Percentiles rank a stretch among this genome's conserved stretches.
Conservation (phyloP, 805 yeast genomes). For the Wickerhamomyces ciferrii region DNA sequence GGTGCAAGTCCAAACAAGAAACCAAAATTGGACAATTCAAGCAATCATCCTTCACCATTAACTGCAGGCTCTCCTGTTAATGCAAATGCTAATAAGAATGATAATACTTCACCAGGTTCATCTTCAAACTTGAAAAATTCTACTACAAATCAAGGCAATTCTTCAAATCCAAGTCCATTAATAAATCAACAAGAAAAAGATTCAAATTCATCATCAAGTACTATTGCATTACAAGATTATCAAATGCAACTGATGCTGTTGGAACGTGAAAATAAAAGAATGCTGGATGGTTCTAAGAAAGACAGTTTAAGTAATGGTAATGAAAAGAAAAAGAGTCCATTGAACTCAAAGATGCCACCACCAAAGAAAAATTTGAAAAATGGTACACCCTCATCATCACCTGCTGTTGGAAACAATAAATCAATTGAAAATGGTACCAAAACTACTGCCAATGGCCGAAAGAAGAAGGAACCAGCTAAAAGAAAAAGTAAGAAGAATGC, state of each 20-base stretch:
- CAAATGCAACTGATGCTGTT: conserved; percentile 72
- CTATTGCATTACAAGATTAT: conserved; percentile 66
- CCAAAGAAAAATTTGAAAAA: conserved; percentile 14
- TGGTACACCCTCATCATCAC: conserved; percentile 6
- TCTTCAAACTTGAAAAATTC: conserved; percentile 6
- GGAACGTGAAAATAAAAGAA: conserved; percentile 71
- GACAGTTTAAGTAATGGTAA: conserved; percentile 5
- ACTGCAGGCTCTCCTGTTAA: background rate
- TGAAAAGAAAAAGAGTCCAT: conserved; percentile 1
- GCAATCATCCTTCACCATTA: conserved; percentile 9
- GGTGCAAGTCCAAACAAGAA: conserved; percentile 14
- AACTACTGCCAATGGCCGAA: conserved; percentile 7
- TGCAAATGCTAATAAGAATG: conserved; percentile 1
- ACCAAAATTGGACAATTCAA: conserved; percentile 12
- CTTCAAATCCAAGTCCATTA: conserved; percentile 22
- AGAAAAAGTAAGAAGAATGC: conserved; percentile 13
- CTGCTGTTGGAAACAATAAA: conserved; percentile 3
- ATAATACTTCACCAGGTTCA: background rate
- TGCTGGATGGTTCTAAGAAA: conserved; percentile 48
- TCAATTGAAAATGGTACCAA: background rate
- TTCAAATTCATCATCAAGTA: conserved; percentile 7
- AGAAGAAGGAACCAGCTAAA: conserved; percentile 18
- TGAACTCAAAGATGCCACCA: conserved; percentile 17
- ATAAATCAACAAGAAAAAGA: conserved; percentile 14
- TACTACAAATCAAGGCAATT: conserved; percentile 4